Evolutionary conservation across 495 filamentous ascomycete species (phyloP), one percentile per base, ranked within the genome.

Genomic region (Stereocaulon alpinum): DNA sequence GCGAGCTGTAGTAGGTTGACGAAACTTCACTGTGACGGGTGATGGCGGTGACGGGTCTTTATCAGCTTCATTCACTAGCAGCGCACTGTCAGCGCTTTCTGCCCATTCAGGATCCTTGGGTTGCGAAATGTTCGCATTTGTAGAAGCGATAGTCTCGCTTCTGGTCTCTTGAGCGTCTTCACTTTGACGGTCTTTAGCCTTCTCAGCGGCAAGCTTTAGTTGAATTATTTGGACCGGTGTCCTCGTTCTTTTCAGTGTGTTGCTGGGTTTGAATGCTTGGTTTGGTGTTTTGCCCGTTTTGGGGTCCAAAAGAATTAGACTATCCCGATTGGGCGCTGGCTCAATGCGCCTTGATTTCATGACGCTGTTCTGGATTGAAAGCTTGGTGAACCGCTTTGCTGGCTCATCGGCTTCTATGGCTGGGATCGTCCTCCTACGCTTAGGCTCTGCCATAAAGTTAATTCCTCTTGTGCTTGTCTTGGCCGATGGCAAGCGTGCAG

Each of bases 331-430:
- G 5, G 76, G 77, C 15, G 70, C 71, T 4, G 66, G 66, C 56
- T 81, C 76, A 11, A 71, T 63, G 49, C 69, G 71, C 49, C 72
- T 72, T 4, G 62, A 24, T 67, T 81, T 81, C 67, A 79, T 62
- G 27, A 62, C 56, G 20, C 56, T 67, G 42, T 66, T 54, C 37
- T 64, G 66, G 0, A 63, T 68, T 20, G 64, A 60, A 6, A 63
- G 34, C 10, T 57, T 63, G 1, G 58, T 59, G 48, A 40, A 63
- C 3, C 22, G 51, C 40, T 59, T 59, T 17, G 11, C 47, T 53
- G 20, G 43, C 15, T 37, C 18, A 30, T 45, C 24, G n/a, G 49
- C 44, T 18, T 64, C 40, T 52, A 17, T 44, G n/a, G 51, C 55
- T 60, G 67, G 47, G 27, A 67, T 44, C 40, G 56, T 66, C 22